phyloP scores from a whole-genome alignment of 352 stramenopile genomes.

The Globisporangium nagaii region DNA sequence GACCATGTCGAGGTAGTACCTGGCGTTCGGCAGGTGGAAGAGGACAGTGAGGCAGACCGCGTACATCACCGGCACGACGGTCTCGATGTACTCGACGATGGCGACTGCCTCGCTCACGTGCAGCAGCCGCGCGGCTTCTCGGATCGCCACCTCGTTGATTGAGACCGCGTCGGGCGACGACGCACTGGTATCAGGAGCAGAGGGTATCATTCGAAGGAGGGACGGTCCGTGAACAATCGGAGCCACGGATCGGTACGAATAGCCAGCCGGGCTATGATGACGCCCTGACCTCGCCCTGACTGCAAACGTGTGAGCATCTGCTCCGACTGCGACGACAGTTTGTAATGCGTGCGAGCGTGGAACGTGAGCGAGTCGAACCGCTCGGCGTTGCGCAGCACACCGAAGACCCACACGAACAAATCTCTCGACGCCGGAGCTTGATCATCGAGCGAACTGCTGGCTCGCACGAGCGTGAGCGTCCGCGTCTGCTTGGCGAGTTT shows the following conservation, averaged over 20 bases:
- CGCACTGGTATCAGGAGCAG: neutral
- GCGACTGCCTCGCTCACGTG: neutral
- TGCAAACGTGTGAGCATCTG: too few relatives aligned
- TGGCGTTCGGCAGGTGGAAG: slow-evolving; percentile 17
- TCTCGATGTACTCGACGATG: slow-evolving; percentile 29
- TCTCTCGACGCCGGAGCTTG: too few relatives aligned
- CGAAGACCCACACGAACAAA: neutral
- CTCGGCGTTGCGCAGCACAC: too few relatives aligned
- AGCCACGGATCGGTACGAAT: too few relatives aligned
- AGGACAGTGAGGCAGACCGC: slow-evolving; percentile 23
- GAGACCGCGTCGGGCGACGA: neutral
- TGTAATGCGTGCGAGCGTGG: too few relatives aligned
- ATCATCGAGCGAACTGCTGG: too few relatives aligned
- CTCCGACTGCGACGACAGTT: too few relatives aligned
- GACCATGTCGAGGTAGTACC: slow-evolving; percentile 21
- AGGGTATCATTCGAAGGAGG: too few relatives aligned
- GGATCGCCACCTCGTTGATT: neutral
- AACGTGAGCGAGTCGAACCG: too few relatives aligned
- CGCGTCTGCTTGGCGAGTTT: neutral
- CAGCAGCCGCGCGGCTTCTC: neutral
- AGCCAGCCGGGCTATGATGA: too few relatives aligned
- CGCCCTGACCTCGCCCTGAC: too few relatives aligned
- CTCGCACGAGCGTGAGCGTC: neutral
- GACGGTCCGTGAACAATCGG: too few relatives aligned
- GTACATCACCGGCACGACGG: slow-evolving; percentile 20